Evolutionary conservation across 345 rosid genomes (phyloP).

Genomic region (Linum lewisii): DNA sequence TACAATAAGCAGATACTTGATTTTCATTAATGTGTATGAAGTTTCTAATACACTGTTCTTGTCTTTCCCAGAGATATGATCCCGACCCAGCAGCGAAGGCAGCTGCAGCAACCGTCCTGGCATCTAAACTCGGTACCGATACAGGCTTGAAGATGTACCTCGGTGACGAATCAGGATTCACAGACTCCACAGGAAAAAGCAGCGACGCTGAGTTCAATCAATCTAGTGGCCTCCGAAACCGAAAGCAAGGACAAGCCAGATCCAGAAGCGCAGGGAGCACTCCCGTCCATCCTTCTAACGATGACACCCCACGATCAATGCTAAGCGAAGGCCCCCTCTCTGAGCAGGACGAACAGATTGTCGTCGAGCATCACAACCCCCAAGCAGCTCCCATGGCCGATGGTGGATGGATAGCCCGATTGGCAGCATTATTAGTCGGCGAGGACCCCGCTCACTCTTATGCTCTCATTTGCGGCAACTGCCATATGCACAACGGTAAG

Average conservation of each 20-base stretch:
- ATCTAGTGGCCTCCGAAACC: constrained; percentile 59
- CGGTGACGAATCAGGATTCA: constrained; percentile 49
- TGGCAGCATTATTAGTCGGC: constrained; percentile 92
- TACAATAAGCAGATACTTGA: background rate
- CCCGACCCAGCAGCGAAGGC: constrained; percentile 98
- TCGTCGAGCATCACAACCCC: constrained; percentile 55
- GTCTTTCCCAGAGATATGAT: constrained; percentile 66
- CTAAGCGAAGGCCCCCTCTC: constrained; percentile 28
- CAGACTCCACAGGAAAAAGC: constrained; percentile 50
- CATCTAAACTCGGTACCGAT: constrained; percentile 90
- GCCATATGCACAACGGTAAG: constrained; percentile 94
- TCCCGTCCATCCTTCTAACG: constrained; percentile 29
- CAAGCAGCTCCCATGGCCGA: constrained; percentile 42
- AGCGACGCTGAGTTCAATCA: constrained; percentile 50
- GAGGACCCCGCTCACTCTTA: constrained; percentile 91
- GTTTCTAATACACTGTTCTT: background rate
- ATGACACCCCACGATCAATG: constrained; percentile 33
- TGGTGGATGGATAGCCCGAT: constrained; percentile 82
- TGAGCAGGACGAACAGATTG: constrained; percentile 39
- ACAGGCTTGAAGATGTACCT: constrained; percentile 72
- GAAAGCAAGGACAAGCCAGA: constrained; percentile 46
- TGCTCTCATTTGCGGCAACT: constrained; percentile 91
- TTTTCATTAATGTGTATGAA: background rate
- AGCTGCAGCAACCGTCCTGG: constrained; percentile 93
- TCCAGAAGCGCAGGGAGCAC: constrained; percentile 42